Conservation (phyloP, 176 grass and related monocot genomes). For the Pontederia crassipes region DNA sequence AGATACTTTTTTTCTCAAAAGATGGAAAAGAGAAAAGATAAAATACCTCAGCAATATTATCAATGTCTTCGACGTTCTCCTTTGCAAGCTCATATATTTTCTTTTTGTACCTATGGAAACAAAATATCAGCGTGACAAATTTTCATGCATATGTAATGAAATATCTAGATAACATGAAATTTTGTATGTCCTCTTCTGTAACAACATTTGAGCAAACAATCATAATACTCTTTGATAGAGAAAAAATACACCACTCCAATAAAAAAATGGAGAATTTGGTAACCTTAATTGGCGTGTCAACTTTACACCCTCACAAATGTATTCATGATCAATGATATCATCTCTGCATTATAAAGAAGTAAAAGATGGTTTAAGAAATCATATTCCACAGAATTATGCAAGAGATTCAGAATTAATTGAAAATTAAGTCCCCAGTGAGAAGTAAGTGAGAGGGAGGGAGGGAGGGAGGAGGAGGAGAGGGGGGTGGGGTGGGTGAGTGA, state of each 20-base stretch:
- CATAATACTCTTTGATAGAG: no score
- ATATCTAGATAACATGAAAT: background rate
- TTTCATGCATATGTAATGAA: background rate
- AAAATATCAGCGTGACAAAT: constrained; percentile 5
- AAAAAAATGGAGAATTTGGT: constrained; percentile 11
- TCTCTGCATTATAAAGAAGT: constrained; percentile 42
- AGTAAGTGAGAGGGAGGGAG: constrained; percentile 6
- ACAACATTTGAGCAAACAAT: no score
- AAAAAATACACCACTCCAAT: constrained; percentile 2
- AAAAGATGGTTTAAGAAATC: constrained; percentile 11
- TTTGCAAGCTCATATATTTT: constrained; percentile 70
- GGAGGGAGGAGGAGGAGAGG: constrained; percentile 16
- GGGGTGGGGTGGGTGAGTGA: constrained; percentile 34
- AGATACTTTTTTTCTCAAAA: no score
- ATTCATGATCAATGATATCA: constrained; percentile 83
- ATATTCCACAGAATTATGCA: constrained; percentile 11
- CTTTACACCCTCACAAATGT: constrained; percentile 76
- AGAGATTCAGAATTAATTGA: background rate
- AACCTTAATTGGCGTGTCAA: constrained; percentile 73
- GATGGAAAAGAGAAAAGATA: background rate
- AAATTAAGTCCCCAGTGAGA: no score
- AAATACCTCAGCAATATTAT: constrained; percentile 49
- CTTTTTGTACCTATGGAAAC: constrained; percentile 52
- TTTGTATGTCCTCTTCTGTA: no score
- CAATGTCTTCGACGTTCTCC: constrained; percentile 43